A percentile compares a stretch with the other conserved stretches of the same genome.
Conservation (phyloP, 2,329 filamentous ascomycete genomes). For the Orbilia brochopaga region DNA sequence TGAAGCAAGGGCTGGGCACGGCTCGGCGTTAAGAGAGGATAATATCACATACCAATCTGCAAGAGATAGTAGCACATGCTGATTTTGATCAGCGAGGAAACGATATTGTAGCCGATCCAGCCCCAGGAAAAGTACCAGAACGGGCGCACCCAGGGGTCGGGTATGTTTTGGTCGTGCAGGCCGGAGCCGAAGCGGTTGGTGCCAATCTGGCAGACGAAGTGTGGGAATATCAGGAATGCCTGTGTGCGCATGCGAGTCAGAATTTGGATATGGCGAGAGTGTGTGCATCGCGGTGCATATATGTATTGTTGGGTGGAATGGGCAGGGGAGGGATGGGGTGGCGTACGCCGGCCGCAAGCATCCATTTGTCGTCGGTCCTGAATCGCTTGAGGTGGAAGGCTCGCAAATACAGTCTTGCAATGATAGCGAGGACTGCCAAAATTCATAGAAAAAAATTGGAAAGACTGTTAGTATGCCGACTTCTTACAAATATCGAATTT, state of each 20-base stretch:
- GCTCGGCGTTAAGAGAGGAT: neutral
- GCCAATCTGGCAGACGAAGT: constrained; percentile 54
- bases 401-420: constrained; percentile 54
- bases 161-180: constrained; percentile 54
- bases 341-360: constrained; percentile 55
- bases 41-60: constrained; percentile 54
- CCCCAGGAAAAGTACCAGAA: constrained; percentile 55
- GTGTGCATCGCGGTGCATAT: neutral
- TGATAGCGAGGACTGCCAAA: constrained; percentile 53
- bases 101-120: constrained; percentile 55
- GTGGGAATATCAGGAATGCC: constrained; percentile 53
- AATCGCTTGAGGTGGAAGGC: constrained; percentile 53
- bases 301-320: neutral
- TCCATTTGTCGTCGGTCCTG: constrained; percentile 55
- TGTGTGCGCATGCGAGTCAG: constrained; percentile 23
- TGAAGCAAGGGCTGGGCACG: neutral
- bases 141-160: constrained; percentile 50
- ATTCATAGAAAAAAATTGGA: too few relatives aligned
- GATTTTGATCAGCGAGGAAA: constrained; percentile 55
- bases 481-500: too few relatives aligned
- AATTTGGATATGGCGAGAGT: neutral
- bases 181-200: constrained; percentile 54
- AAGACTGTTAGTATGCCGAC: neutral
- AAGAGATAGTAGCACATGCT: constrained; percentile 56
- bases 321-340: neutral